Base-by-base conservation (phyloP, 2,329 filamentous ascomycete genomes). In the Penicillium sp. region DNA sequence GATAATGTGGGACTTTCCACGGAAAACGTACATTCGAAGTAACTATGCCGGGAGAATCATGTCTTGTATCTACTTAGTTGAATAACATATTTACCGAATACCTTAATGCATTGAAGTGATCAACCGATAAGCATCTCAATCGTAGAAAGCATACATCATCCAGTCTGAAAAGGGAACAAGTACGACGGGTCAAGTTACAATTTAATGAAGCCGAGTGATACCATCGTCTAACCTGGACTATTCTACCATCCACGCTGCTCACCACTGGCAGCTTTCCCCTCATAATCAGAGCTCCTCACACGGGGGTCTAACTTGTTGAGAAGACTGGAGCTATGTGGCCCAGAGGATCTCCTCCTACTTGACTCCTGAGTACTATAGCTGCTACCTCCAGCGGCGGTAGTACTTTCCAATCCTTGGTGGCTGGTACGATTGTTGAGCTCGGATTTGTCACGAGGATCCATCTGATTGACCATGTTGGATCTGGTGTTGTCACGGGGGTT, bases 391-490 rank as follows among this genome's bases (percentile, higher is more conserved):
- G 54, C 52, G 3, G 54, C 44, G 9, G 55, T 48, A 33, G 51
- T 31, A 14, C 51, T 57, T 36, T 55, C 55, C 10, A 60, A 55
- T 39, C 44, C 54, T 19, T 56, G 49, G 31, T 55, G 51, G 5
- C 40, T 40, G 19, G 42, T 31, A n/a, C 49, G 59, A 31, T 51
- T 58, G 36, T 62, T 78, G 10, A 78, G 71, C 60, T 83, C 79
- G 42, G 76, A 79, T 64, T 84, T 80, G 40, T 83, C 71, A n/a
- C 81, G 75, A n/a, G 81, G 81, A 61, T 84, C 82, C 7, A 70
- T 68, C 26, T 80, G 78, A 68, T 84, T 84, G 16, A 72, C 71
- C 10, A 73, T 6, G 46, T 77, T 75, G 9, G 72, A 75, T 51
- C 58, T 63, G 64, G 82, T 76, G 13, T 76, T 75, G 11, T 23